Conservation (phyloP, 345 rosid genomes). For the Corchorus capsularis region DNA sequence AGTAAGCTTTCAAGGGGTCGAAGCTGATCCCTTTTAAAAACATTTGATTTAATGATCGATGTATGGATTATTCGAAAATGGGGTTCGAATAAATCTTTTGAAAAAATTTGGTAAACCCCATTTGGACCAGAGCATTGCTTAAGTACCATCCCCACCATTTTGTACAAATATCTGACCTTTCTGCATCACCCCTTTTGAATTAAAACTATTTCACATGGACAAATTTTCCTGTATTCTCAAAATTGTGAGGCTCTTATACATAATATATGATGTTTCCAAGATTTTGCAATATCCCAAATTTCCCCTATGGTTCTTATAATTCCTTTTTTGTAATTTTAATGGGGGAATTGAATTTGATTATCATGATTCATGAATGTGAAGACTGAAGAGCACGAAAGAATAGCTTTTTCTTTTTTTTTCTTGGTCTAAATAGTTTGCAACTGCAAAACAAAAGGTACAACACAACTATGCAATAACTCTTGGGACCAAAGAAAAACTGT, state of each 20-base stretch:
- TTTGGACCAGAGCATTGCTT: not conserved
- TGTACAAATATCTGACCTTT: not conserved
- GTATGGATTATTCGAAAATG: too few relatives aligned
- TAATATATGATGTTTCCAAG: not conserved
- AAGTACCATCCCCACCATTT: slow-evolving; percentile 7
- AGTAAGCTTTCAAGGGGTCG: not conserved
- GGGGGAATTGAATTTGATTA: not conserved
- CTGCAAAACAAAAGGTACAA: not conserved
- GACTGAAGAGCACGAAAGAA: slow-evolving; percentile 7
- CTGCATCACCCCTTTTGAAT: not conserved
- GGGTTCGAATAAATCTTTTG: not conserved
- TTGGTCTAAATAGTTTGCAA: not conserved
- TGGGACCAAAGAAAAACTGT: slow-evolving; percentile 15
- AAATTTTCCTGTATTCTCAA: not conserved
- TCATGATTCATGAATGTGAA: not conserved
- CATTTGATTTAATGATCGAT: too few relatives aligned
- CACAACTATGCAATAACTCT: not conserved
- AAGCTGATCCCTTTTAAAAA: not conserved
- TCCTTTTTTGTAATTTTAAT: not conserved
- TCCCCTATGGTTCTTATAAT: not conserved
- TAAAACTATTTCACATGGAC: slow-evolving; percentile 7
- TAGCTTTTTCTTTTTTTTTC: not conserved
- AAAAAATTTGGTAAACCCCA: not conserved
- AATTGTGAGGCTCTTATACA: not conserved
- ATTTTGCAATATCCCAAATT: not conserved